Evolutionary conservation across 2,329 filamentous ascomycete species (phyloP), one percentile per base, ranked within the genome.

Genomic region (Moelleriella libera): DNA sequence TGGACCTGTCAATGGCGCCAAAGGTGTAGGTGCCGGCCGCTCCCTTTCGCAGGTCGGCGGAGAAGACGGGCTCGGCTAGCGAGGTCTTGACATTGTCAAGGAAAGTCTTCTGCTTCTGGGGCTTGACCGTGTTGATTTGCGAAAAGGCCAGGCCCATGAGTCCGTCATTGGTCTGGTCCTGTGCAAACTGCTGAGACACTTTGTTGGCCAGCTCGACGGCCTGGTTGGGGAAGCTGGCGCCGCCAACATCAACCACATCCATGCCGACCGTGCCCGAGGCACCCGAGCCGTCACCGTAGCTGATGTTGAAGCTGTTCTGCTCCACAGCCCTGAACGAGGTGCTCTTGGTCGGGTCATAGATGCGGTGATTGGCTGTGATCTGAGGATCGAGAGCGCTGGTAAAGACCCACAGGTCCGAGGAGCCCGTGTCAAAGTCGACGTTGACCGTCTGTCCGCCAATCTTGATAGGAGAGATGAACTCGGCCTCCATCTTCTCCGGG

Each of bases 21-120:
- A 89, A 89, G 58, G 86, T 80, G 64, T 87, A 89, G 34, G 76
- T 72, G 44, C 84, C 84, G 1, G 69, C 68, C 8, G 55, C 52
- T 31, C 54, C 69, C 53, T 75, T 71, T 57, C 76, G 76, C 44
- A 90, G 70, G 50, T 83, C 75, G 29, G 82, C 83, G 0, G 83
- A 85, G 65, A 89, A 84, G 41, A 89, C 66, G 5, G 52, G 49
- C 1, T 48, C 32, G 11, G 50, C 47, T 1, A 62, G 53, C 14
- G 47, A 50, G 0, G 47, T 30, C n/a, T 51, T 48, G 37, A 61
- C 54, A 41, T 61, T 68, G 47, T 63, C 61, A 49, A 67, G 66
- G 47, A 71, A 72, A 0, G 68, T 72, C 49, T 63, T 64, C 51
- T 72, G 68, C 49, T 59, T 52, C 5, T 49, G 53, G 6, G 69